Base-by-base conservation (phyloP, 768 basidiomycete genomes). In the Plicaturopsis crispa region DNA sequence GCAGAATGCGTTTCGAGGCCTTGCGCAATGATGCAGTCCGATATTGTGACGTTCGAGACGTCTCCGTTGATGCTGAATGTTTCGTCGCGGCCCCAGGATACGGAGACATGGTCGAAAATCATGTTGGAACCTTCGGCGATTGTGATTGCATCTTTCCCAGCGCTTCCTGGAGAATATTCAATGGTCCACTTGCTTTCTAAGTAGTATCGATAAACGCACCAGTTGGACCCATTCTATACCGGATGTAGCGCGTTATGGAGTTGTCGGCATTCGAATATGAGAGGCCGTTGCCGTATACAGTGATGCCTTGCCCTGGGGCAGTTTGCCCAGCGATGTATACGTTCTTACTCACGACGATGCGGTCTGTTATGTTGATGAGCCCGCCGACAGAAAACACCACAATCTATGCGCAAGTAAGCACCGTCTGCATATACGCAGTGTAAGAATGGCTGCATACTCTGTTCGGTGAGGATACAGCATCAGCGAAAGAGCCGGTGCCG, bases 301-400 rank as follows among this genome's bases (percentile, higher is more conserved):
- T 62, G 19, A 62, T 62, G n/a, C 60, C 61, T 47, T 60, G 58
- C 12, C 61, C 61, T 18, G 61, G 61, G 14, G 61, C 60, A n/a
- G 60, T 62, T 39, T 62, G 58, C 3, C 61, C 60, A 24, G 56
- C 57, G 14, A 62, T 61, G 2, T 51, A 57, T 17, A 59, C 48
- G 37, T 56, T 50, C 14, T 45, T 48, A 35, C 54, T 60, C 22
- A 62, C 47, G 22, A 62, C 57, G 13, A 61, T 50, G 18, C 61
- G 54, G 31, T 42, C 41, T 10, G 36, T 50, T 21, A 60, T 60
- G 19, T 46, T 59, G 35, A 62, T 61, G 39, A 62, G 24, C 7
- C 61, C 60, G 4, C 61, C 61, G 3, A 62, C 56, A 8, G 58
- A 48, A 36, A 62, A 62, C 1, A 59, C 57, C 11, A 62, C 54